phyloP scores from a whole-genome alignment of 768 basidiomycete genomes.

The Boletus tomentosulus region DNA sequence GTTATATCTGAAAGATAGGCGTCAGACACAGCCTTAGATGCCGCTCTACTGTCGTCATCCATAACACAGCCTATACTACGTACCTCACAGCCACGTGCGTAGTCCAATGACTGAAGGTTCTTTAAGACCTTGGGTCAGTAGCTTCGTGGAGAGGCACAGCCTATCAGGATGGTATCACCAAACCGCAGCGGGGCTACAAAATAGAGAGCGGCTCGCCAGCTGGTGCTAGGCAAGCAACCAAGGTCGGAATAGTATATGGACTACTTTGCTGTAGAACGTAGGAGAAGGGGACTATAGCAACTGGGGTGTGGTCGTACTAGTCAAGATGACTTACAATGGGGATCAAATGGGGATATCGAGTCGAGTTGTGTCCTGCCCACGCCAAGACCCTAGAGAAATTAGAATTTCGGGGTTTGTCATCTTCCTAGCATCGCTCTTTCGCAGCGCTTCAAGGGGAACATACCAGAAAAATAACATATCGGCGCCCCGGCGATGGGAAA shows the following conservation, averaged over 20 bases:
- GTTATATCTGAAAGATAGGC: constrained; percentile 19
- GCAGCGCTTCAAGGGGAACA: background rate
- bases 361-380: background rate
- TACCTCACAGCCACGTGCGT: constrained; percentile 19
- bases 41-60: background rate
- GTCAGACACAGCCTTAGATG: constrained; percentile 12
- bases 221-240: background rate
- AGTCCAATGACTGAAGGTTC: constrained; percentile 2
- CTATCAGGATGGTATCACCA: background rate
- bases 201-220: background rate
- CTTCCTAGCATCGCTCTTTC: background rate
- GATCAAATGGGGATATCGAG: background rate
- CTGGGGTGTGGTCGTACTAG: background rate
- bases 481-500: too few relatives aligned
- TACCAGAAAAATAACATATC: background rate
- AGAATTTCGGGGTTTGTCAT: background rate
- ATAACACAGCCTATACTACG: constrained; percentile 12
- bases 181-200: background rate
- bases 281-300: background rate
- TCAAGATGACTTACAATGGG: too few relatives aligned
- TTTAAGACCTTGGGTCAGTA: background rate
- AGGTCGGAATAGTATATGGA: background rate
- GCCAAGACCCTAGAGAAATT: background rate
- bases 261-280: background rate
- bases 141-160: constrained; percentile 1